Conservation (phyloP, 768 basidiomycete species). For the Tephrocybe rancida region DNA sequence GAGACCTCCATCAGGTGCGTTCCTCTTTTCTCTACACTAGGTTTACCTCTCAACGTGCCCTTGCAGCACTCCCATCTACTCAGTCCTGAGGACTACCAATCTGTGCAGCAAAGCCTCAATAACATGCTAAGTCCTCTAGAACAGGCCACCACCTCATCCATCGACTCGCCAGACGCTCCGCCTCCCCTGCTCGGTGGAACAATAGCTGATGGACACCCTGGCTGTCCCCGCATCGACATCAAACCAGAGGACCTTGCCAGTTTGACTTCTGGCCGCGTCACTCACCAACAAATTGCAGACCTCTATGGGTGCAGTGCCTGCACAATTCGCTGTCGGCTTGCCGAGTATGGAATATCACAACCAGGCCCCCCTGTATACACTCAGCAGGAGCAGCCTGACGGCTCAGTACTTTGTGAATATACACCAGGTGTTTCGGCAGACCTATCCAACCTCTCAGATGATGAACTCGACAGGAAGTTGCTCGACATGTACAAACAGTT, state of each 20-base stretch:
- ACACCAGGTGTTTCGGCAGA: slow-evolving; percentile 7
- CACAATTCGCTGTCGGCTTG: slow-evolving; percentile 17
- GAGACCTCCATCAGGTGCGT: background rate
- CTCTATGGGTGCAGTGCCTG: background rate
- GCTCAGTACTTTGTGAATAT: slow-evolving; percentile 8
- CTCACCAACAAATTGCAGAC: background rate
- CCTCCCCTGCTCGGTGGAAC: background rate
- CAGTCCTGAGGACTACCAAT: background rate
- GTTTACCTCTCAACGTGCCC: background rate
- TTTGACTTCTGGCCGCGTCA: background rate
- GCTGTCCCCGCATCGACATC: background rate
- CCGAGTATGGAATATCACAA: slow-evolving; percentile 16
- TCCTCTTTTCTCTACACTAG: background rate
- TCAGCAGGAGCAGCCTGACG: slow-evolving; percentile 11
- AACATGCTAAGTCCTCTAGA: background rate
- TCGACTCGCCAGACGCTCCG: background rate
- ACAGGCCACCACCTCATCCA: no score
- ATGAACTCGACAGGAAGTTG: slow-evolving; percentile 24
- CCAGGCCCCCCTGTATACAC: slow-evolving; percentile 21
- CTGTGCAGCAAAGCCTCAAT: background rate
- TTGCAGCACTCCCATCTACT: background rate
- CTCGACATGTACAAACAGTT: slow-evolving; percentile 22
- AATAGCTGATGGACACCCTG: background rate
- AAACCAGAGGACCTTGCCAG: slow-evolving; percentile 1
- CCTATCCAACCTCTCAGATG: slow-evolving; percentile 16